Conservation (phyloP, 352 stramenopile genomes). For the Phytophthora colocasiae region DNA sequence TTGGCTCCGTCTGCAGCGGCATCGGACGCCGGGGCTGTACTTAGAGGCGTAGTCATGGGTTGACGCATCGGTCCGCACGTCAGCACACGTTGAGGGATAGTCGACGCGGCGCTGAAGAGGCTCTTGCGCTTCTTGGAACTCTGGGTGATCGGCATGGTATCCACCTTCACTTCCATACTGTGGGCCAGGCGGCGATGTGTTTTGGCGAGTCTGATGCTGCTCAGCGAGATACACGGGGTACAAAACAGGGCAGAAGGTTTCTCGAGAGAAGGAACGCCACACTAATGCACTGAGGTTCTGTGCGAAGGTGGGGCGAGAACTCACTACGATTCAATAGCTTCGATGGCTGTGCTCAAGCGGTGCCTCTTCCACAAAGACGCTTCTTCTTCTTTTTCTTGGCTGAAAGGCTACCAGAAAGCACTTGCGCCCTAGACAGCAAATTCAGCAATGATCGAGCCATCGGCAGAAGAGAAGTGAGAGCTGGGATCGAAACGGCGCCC, state of each 20-base stretch:
- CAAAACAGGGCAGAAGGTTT: constrained; percentile 28
- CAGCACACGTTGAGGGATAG: constrained; percentile 37
- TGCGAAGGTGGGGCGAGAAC: background rate
- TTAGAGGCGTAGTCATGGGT: constrained; percentile 11
- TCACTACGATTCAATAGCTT: background rate
- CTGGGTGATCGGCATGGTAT: constrained; percentile 63
- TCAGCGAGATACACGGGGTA: constrained; percentile 17
- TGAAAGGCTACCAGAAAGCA: constrained; percentile 25
- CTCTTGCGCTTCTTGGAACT: constrained; percentile 80
- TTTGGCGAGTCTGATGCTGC: constrained; percentile 13
- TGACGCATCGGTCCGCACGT: constrained; percentile 22
- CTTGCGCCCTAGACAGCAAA: constrained; percentile 66
- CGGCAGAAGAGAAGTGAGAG: constrained; percentile 46
- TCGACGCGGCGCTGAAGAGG: constrained; percentile 32
- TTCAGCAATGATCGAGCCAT: constrained; percentile 61
- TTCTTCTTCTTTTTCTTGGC: constrained; percentile 16
- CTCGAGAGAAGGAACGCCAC: background rate
- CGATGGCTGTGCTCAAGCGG: constrained; percentile 1
- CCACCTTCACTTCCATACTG: constrained; percentile 45
- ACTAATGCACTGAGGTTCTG: constrained; percentile 3
- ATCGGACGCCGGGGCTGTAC: constrained; percentile 11
- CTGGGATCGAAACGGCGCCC: constrained; percentile 32
- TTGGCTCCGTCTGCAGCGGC: constrained; percentile 49
- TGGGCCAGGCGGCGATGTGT: constrained; percentile 4
- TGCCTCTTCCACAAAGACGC: constrained; percentile 20